Base-by-base conservation (phyloP, 352 stramenopile species). In the Globisporangium recalcitrans region DNA sequence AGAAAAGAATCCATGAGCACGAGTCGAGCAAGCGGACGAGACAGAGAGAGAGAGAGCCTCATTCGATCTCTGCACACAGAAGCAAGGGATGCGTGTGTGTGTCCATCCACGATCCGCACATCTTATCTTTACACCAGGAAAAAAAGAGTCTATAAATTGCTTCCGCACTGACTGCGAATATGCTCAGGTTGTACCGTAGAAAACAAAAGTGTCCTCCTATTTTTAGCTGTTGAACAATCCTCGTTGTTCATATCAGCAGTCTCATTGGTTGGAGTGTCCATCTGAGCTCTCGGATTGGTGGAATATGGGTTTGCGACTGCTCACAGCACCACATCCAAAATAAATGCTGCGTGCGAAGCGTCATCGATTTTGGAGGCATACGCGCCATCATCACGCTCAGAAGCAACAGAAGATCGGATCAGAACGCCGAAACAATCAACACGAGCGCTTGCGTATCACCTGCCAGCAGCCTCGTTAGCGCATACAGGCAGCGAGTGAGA, bases 361-460 rank as follows among this genome's bases (percentile, higher is more conserved):
- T 36, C 34, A 60, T 26, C 38, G 38, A 21, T 46, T 46, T 6
- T 46, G 38, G 10, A 6, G 19, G 16, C 38, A 6, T 46, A 16
- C 38, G 38, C 14, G 7, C 38, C 38, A 21, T 46, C 38, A 46
- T 46, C 38, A 22, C n/a, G 2, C 6, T 1, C 13, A 2, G 9
- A 38, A 38, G 32, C 19, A 6, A 24, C 36, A 21, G 31, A 48
- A 60, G 53, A 60, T 60, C 53, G 53, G 53, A 22, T 22, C 53
- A 60, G 53, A 60, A 60, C 53, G 27, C 48, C 3, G 16, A 9
- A 1, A 6, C 14, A 36, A 22, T 26, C 49, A 56, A 56, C 26
- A 31, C 49, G 49, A 55, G 49, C 49, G 16, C 32, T 31, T 7
- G 47, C 14, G 47, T 38, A 31, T n/a, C n/a, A n/a, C n/a, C n/a